Conservation (phyloP, 2,329 filamentous ascomycete genomes). For the Sporothrix dimorphospora region DNA sequence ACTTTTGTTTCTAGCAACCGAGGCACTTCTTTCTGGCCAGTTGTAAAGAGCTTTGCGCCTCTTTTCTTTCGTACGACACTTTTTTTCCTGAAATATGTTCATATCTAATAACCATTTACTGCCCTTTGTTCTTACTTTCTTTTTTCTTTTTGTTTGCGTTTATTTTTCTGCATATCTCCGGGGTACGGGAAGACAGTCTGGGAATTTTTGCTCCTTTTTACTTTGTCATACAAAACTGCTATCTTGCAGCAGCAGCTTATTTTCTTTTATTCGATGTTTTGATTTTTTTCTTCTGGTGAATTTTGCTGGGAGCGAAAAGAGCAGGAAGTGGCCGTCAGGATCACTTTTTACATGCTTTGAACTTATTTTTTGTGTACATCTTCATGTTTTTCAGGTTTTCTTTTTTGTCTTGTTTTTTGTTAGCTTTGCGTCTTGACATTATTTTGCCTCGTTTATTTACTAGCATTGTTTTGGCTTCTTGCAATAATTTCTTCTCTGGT, state of each 20-base stretch:
- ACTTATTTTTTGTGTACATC: slow-evolving; percentile 21
- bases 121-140: background rate
- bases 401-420: background rate
- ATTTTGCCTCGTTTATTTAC: background rate
- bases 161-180: slow-evolving; percentile 29
- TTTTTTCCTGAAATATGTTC: background rate
- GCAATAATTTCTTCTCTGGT: background rate
- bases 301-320: slow-evolving; percentile 17
- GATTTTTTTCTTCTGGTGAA: background rate
- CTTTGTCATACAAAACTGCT: slow-evolving; percentile 10
- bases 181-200: slow-evolving; percentile 28
- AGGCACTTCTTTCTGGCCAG: slow-evolving; percentile 77
- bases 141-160: background rate
- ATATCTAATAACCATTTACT: slow-evolving; percentile 22
- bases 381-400: slow-evolving; percentile 8
- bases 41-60: slow-evolving; percentile 51
- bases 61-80: background rate
- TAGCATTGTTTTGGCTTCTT: background rate
- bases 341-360: background rate
- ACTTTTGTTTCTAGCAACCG: slow-evolving; percentile 60
- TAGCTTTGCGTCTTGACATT: background rate
- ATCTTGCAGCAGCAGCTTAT: slow-evolving; percentile 1
- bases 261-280: background rate
- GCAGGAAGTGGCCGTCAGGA: background rate
- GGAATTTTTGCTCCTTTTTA: background rate